These are phyloP conservation scores for Blastobotrys apis DNA, from an alignment of 1,139 yeast genomes.

Conservation along the genomic window DNA sequence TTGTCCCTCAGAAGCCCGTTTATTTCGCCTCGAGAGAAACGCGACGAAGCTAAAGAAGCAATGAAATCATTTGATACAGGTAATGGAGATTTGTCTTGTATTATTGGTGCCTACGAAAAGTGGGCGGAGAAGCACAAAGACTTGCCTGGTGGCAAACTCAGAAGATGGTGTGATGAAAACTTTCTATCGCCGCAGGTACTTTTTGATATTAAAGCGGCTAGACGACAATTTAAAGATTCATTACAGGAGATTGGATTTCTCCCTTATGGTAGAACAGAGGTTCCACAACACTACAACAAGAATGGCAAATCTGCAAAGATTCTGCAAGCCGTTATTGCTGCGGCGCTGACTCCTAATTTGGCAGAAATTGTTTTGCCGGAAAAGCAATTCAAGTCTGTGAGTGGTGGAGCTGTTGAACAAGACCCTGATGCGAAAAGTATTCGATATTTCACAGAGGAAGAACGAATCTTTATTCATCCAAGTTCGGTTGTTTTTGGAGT, in stretches of 20 bases:
- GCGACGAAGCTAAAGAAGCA: conserved; percentile 57
- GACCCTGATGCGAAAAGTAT: conserved; percentile 78
- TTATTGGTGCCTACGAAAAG: conserved; percentile 50
- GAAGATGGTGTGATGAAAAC: conserved; percentile 57
- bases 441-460: conserved; percentile 45
- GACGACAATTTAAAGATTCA: conserved; percentile 61
- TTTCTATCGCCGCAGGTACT: conserved; percentile 59
- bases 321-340: conserved; percentile 65
- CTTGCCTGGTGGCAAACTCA: conserved; percentile 30
- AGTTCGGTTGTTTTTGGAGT: conserved; percentile 63
- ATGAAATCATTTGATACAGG: conserved; percentile 44
- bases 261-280: conserved; percentile 34
- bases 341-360: conserved; percentile 76
- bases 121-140: conserved; percentile 37
- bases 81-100: conserved; percentile 71
- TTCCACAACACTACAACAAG: conserved; percentile 38
- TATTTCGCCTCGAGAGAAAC: conserved; percentile 53
- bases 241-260: conserved; percentile 75
- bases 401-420: conserved; percentile 74
- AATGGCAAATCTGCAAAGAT: conserved; percentile 50
- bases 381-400: conserved; percentile 63
- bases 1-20: conserved; percentile 74
- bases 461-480: conserved; percentile 76
- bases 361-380: conserved; percentile 81
- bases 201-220: conserved; percentile 66